Evolutionary conservation across 2,329 filamentous ascomycete genomes (phyloP).

Genomic region (Verticillium albo-atrum): DNA sequence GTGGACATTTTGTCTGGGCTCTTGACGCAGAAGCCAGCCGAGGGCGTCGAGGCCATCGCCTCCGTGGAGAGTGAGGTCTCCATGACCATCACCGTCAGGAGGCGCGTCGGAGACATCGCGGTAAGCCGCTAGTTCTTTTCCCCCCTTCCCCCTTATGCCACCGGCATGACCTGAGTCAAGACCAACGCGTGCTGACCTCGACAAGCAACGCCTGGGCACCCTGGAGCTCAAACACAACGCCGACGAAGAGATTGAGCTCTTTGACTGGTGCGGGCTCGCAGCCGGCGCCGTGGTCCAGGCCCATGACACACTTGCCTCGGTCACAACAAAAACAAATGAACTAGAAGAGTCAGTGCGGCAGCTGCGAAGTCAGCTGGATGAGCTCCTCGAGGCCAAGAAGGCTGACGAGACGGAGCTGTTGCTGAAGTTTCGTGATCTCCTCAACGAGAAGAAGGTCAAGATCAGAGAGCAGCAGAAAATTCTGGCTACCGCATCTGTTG

Average conservation of each 20-base stretch:
- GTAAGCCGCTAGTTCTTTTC: conserved; percentile 35
- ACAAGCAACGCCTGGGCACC: conserved; percentile 64
- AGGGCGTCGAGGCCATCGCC: conserved; percentile 57
- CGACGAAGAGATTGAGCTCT: conserved; percentile 57
- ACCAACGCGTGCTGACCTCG: background rate
- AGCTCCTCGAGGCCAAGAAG: conserved; percentile 61
- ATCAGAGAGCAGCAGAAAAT: conserved; percentile 69
- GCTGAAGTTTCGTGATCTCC: conserved; percentile 63
- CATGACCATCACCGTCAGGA: conserved; percentile 60
- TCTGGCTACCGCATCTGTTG: conserved; percentile 42
- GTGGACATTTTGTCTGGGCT: conserved; percentile 52
- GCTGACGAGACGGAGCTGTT: conserved; percentile 63
- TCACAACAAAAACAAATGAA: conserved; percentile 35
- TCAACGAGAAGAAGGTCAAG: conserved; percentile 78
- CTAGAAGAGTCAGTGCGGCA: conserved; percentile 53
- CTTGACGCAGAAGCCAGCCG: conserved; percentile 46
- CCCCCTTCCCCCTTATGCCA: conserved; percentile 6
- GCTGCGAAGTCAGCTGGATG: conserved; percentile 59
- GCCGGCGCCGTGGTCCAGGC: conserved; percentile 42
- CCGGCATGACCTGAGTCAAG: conserved; percentile 1
- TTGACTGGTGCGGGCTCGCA: conserved; percentile 65
- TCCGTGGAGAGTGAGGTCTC: conserved; percentile 47
- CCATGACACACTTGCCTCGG: conserved; percentile 35
- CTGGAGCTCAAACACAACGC: conserved; percentile 53
- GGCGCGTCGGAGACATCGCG: conserved; percentile 64